Evolutionary conservation across 2,329 filamentous ascomycete genomes (phyloP).

Genomic region (Trematosphaeria pertusa): DNA sequence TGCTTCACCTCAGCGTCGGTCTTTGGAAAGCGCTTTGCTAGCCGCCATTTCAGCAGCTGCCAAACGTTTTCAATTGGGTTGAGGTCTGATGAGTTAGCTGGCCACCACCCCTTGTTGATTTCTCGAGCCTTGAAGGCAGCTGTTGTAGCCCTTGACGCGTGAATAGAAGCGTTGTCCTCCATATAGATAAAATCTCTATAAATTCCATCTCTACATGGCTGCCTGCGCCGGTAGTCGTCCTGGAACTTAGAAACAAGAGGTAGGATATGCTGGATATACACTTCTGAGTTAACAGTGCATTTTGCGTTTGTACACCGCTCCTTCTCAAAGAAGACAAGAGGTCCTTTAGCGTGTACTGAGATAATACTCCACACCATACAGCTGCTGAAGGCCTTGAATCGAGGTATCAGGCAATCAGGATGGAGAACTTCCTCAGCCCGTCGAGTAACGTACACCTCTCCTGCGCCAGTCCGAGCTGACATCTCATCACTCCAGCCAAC

Average conservation of each 20-base stretch:
- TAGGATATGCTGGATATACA: no score
- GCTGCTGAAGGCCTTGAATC: no score
- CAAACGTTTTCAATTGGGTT: slow-evolving; percentile 16
- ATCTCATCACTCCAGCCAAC: no score
- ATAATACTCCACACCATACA: no score
- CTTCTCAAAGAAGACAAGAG: no score
- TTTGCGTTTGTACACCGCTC: no score
- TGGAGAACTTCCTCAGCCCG: background rate
- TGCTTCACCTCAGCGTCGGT: slow-evolving; percentile 6
- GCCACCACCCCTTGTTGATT: slow-evolving; percentile 5
- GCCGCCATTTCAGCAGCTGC: slow-evolving; percentile 6
- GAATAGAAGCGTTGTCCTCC: slow-evolving; percentile 8
- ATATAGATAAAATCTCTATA: slow-evolving; percentile 3
- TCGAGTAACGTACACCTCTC: slow-evolving; percentile 4
- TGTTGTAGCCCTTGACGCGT: slow-evolving; percentile 2
- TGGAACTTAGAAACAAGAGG: slow-evolving; percentile 5
- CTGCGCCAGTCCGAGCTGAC: no score
- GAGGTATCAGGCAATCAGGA: background rate
- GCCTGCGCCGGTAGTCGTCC: background rate
- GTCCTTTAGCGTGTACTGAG: no score
- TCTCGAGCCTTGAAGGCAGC: background rate
- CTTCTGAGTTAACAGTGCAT: no score
- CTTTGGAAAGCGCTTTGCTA: slow-evolving; percentile 4
- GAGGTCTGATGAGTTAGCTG: slow-evolving; percentile 8
- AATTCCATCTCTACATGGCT: background rate